phyloP scores from a whole-genome alignment of 768 basidiomycete genomes.

The Asterophora parasitica region DNA sequence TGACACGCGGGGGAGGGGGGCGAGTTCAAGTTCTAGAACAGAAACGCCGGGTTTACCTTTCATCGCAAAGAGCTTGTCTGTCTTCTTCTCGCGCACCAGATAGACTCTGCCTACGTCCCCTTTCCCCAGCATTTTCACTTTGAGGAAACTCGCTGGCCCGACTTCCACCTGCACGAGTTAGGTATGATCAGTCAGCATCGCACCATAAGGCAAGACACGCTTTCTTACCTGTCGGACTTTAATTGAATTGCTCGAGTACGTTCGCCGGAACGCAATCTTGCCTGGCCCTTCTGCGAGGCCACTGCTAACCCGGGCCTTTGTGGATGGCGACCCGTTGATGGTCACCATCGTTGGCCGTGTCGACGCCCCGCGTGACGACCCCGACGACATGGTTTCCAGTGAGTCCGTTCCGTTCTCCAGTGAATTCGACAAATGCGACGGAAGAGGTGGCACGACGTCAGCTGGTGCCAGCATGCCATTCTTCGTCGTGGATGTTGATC shows the following conservation, averaged over 20 bases:
- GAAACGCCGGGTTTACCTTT: conserved; percentile 66
- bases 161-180: conserved; percentile 73
- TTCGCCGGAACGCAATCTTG: conserved; percentile 79
- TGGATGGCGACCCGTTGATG: conserved; percentile 30
- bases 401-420: conserved; percentile 64
- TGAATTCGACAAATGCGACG: conserved; percentile 41
- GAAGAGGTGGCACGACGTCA: conserved; percentile 53
- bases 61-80: conserved; percentile 95
- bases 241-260: conserved; percentile 97
- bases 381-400: conserved; percentile 73
- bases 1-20: no score
- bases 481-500: conserved; percentile 58
- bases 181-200: conserved; percentile 11
- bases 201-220: conserved; percentile 1
- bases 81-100: conserved; percentile 97
- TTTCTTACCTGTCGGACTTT: conserved; percentile 76
- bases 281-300: conserved; percentile 46
- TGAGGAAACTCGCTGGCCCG: conserved; percentile 88
- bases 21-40: conserved; percentile 17
- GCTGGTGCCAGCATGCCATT: conserved; percentile 77
- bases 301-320: conserved; percentile 43
- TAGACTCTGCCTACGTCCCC: conserved; percentile 99
- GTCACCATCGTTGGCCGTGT: conserved; percentile 38
- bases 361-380: conserved; percentile 58
- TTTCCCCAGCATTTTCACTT: conserved; percentile 97